Evolutionary conservation across 495 filamentous ascomycete species (phyloP), one percentile per base, ranked within the genome.

Genomic region (Penicillium flavigenum): DNA sequence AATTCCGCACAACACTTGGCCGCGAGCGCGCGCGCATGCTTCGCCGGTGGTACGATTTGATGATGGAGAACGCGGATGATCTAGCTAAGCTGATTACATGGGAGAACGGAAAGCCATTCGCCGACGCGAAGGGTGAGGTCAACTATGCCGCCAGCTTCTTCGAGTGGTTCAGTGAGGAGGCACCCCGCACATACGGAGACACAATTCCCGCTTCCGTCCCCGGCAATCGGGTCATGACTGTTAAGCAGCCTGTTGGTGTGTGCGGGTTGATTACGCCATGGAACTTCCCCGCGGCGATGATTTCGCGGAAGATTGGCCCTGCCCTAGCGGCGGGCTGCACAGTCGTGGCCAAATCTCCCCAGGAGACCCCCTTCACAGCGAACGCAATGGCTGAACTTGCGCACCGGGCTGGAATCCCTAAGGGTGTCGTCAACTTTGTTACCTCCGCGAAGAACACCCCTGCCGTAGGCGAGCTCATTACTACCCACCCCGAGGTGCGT

Each of bases 271-370:
- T 98, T 68, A 97, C 94, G 20, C 94, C 94, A 24, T 96, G 92
- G 92, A 96, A 96, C 75, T 96, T 95, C 73, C 92, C 92, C 3
- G 87, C 88, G 8, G 92, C 92, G 7, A 96, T 96, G 92, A 88
- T 95, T 62, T 93, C 92, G 3, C 77, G 92, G 26, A 96, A 96
- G 73, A 84, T 92, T 55, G 92, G 84, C 2, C 89, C 92, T 3
- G 92, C 92, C 24, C 76, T 96, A 53, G 92, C 87, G 34, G 88
- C 87, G 5, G 87, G 87, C 7, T 96, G 92, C 69, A 92, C 92
- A 1, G 86, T 92, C 0, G 91, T 96, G 0, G 83, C 83, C 42
- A 96, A 96, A 75, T 82, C 90, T 5, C 89, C 91, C 1, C 84
- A 85, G 12, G 91, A 96, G 78, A 96, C 92, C 0, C 92, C 92